phyloP scores from a whole-genome alignment of 2,329 filamentous ascomycete species.

The Claviceps fusiformis region DNA sequence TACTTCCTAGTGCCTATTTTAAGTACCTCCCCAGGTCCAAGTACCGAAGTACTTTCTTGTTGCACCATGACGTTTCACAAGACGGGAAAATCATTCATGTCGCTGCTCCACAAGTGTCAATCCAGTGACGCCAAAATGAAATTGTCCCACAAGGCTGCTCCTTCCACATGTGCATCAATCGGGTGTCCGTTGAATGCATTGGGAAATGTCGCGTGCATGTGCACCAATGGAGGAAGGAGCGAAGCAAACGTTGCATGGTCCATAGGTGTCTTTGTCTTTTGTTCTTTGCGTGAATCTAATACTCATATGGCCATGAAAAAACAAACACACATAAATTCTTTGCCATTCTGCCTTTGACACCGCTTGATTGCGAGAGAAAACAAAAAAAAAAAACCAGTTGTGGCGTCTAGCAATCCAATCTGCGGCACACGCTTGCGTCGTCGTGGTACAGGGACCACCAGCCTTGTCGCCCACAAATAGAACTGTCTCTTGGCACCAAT shows the following conservation, averaged over 20 bases:
- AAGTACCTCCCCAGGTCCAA: too few species aligned
- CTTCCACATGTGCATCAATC: background rate
- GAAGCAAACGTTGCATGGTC: background rate
- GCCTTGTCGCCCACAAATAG: background rate
- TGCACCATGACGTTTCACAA: too few species aligned
- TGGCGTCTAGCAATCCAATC: background rate
- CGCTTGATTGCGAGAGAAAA: background rate
- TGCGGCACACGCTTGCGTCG: background rate
- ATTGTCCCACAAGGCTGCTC: background rate
- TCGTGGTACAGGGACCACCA: background rate
- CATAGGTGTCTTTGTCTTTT: too few species aligned
- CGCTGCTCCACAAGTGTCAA: too few species aligned
- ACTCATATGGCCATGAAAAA: too few species aligned
- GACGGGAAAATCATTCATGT: too few species aligned
- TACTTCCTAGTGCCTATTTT: too few species aligned
- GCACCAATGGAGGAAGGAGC: background rate
- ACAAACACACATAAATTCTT: background rate
- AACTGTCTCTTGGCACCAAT: background rate
- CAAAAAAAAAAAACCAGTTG: background rate
- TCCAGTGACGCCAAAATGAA: background rate
- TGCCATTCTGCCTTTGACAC: background rate
- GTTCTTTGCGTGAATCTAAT: too few species aligned
- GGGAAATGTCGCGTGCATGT: background rate
- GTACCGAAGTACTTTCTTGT: too few species aligned
- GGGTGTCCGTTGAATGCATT: background rate